Base-by-base conservation (phyloP, 2,329 filamentous ascomycete genomes). In the Emmonsiellopsis sp. region DNA sequence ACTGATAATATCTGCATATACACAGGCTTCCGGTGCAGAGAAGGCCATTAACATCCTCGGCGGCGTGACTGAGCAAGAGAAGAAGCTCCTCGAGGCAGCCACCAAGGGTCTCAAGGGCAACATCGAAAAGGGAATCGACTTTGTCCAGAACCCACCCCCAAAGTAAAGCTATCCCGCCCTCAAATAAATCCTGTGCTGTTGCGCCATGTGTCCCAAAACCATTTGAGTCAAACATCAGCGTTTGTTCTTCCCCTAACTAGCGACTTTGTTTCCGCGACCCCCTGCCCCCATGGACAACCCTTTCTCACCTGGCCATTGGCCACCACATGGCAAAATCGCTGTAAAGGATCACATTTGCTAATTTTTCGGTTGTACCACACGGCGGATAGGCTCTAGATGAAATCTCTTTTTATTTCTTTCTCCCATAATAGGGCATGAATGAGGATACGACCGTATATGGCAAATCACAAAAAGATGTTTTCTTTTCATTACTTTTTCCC, bases 91-190 rank as follows among this genome's bases (percentile, higher is more conserved):
- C 65, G 78, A 86, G 65, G 85, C 82, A 67, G 83, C 81, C 70
- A 80, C 87, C 70, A 78, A 82, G 63, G 92, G 86, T 62, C 83
- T 97, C 59, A 87, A 90, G 79, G 85, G 83, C 76, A 97, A 97
- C 79, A 95, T 98, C 71, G 76, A 82, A 68, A 96, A 97, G 84
- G 93, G 93, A 70, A 79, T 96, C 69, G 83, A 85, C 70, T 98
- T 97, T 71, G 85, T 85, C 73, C 80, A 87, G 78, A 91, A 86
- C 80, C 83, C 88, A 71, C 86, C 89, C 69, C 83, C 89, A 83
- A 91, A 91, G 87, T 91, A 83, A 88, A 78, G 73, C 61, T 66
- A 65, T 66, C 59, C 62, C 38, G 7, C 15, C 30, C 11, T 32
- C 20, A 26, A 26, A 26, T 3, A 26, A 26, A 26, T 26, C 20